Base-by-base conservation (phyloP, 2,329 filamentous ascomycete species). In the Xylariaceae sp. region DNA sequence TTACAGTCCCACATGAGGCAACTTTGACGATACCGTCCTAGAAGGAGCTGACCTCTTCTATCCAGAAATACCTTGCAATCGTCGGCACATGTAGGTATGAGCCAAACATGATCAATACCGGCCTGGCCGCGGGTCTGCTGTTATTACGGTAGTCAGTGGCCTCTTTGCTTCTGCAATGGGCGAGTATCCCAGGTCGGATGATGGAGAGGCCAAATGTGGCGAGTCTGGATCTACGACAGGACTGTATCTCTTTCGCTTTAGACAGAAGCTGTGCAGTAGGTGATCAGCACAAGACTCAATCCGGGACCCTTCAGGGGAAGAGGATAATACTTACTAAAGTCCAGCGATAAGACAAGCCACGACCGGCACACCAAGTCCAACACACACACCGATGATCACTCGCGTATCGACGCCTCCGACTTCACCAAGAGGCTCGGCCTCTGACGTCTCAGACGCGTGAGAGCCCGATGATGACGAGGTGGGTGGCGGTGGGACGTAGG, bases 301-400 rank as follows among this genome's bases (percentile, higher is more conserved):
- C 9, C 13, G 15, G 29, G 13, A n/a, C 9, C 28, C 19, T 11
- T 4, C 9, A 6, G 18, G 9, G 32, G 41, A 11, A 40, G 29
- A 13, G 15, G 13, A 32, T 7, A 17, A 7, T 7, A 59, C 64
- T 58, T 53, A 67, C 65, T 59, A 53, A 41, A 60, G 39, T 4
- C 43, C 54, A 0, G 42, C 59, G 29, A 63, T 41, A 3, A 60
- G 42, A 3, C 52, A 63, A 6, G 59, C 43, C 3, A 76, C 17
- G 3, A 66, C 48, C 0, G 69, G 64, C 0, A 71, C 55, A 2
- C 69, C 70, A 9, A 72, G 38, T 1, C 74, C 73, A 1, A 77
- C 64, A 31, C 64, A 66, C 2, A 76, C 52, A 3, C 74, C 74
- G 19, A 77, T 62, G 34, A 76, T 68, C 26, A 74, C 39, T 17